phyloP scores from a whole-genome alignment of 2,329 filamentous ascomycete species.

The Cryphonectria radicalis region DNA sequence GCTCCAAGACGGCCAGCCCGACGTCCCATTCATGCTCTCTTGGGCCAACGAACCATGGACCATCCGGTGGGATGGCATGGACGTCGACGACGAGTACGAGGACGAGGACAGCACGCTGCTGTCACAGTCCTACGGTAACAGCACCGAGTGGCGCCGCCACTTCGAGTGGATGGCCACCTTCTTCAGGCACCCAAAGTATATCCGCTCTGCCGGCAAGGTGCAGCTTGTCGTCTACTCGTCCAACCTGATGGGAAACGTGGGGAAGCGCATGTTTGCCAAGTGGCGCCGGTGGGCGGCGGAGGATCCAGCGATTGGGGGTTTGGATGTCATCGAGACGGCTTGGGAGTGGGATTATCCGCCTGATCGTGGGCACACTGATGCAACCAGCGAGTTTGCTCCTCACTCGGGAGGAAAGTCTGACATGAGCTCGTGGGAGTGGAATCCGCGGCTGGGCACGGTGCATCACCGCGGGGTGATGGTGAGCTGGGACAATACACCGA shows the following conservation, averaged over 20 bases:
- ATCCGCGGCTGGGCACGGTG: conserved; percentile 2
- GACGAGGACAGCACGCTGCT: conserved; percentile 16
- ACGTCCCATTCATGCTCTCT: conserved; percentile 26
- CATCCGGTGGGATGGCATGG: conserved; percentile 21
- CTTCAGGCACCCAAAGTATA: conserved; percentile 26
- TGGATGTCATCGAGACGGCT: conserved; percentile 26
- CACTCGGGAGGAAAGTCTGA: conserved; percentile 1
- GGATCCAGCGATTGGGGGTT: conserved; percentile 17
- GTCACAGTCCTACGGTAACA: conserved; percentile 22
- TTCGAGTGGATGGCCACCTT: conserved; percentile 26
- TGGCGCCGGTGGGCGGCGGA: conserved; percentile 26
- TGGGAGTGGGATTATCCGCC: conserved; percentile 8
- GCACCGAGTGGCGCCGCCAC: conserved; percentile 22
- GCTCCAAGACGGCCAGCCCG: conserved; percentile 24
- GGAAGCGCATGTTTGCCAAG: conserved; percentile 33
- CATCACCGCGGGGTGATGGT: conserved; percentile 22
- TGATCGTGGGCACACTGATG: not conserved
- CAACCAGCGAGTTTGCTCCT: not conserved
- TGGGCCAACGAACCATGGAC: conserved; percentile 29
- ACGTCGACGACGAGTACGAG: not conserved
- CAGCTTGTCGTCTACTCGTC: conserved; percentile 29
- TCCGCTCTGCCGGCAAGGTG: conserved; percentile 22
- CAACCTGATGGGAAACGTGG: conserved; percentile 32
- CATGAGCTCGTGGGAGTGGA: conserved; percentile 12
- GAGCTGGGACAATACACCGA: conserved; percentile 25